phyloP scores from a whole-genome alignment of 805 yeast species.

The Zygoascus biomembranicola region DNA sequence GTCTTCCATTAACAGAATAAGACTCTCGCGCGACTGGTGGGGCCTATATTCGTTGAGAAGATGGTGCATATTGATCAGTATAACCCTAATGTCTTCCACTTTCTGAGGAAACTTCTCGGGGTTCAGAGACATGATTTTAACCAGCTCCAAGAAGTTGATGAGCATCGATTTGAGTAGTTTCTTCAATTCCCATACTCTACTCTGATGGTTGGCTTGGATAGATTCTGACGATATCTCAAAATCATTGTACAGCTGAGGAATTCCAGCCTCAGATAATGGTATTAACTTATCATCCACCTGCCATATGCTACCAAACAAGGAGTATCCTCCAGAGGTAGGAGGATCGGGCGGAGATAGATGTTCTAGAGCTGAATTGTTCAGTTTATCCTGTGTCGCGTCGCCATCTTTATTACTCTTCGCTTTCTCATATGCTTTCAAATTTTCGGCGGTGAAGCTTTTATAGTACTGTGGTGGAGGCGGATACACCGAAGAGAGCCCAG shows the following conservation, averaged over 20 bases:
- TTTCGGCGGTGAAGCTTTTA: conserved; percentile 51
- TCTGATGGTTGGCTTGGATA: conserved; percentile 36
- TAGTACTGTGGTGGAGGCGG: conserved; percentile 93
- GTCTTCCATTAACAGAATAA: conserved; percentile 63
- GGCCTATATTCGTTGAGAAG: conserved; percentile 86
- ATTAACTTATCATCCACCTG: conserved; percentile 66
- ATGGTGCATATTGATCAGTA: conserved; percentile 86
- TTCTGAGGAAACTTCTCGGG: conserved; percentile 58
- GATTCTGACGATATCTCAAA: conserved; percentile 14
- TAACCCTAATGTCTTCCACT: conserved; percentile 69
- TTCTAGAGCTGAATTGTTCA: conserved; percentile 8
- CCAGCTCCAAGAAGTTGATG: conserved; percentile 70
- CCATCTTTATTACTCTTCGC: background rate
- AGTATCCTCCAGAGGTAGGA: conserved; percentile 39
- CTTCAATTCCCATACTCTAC: conserved; percentile 67
- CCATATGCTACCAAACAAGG: conserved; percentile 92
- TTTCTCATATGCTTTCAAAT: conserved; percentile 1
- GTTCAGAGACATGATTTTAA: conserved; percentile 65
- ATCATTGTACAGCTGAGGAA: conserved; percentile 55
- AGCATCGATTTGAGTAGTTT: conserved; percentile 71
- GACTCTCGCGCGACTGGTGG: conserved; percentile 87
- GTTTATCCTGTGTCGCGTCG: background rate
- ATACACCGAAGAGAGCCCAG: conserved; percentile 56
- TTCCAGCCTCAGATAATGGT: conserved; percentile 65
- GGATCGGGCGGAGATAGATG: conserved; percentile 29